A percentile compares a stretch with the other conserved stretches of the same genome.
phyloP scores from a whole-genome alignment of 2,329 filamentous ascomycete species.

The Hirsutella minnesotensis region DNA sequence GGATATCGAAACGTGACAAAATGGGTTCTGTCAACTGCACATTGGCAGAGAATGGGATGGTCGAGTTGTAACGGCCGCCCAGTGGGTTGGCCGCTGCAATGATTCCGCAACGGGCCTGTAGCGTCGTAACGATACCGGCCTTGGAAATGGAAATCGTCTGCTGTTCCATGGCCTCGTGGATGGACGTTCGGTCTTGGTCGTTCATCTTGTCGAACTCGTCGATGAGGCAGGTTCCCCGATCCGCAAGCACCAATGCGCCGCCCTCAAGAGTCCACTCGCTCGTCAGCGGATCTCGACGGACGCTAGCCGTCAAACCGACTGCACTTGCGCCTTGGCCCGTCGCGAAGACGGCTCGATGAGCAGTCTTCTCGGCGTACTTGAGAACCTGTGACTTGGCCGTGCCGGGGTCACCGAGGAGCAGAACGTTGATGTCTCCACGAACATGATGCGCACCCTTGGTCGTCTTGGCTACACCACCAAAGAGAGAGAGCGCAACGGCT shows the following conservation, averaged over 20 bases:
- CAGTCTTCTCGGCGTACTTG: slow-evolving; percentile 96
- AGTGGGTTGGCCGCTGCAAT: slow-evolving; percentile 95
- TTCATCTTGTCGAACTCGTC: slow-evolving; percentile 99
- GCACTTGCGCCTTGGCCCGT: slow-evolving; percentile 95
- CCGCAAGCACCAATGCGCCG: slow-evolving; percentile 86
- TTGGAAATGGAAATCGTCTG: slow-evolving; percentile 99
- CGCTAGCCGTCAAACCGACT: slow-evolving; percentile 93
- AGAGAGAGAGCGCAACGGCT: slow-evolving; percentile 83
- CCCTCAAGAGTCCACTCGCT: slow-evolving; percentile 97
- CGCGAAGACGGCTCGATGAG: slow-evolving; percentile 91
- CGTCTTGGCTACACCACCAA: slow-evolving; percentile 86
- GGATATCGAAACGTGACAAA: slow-evolving; percentile 91
- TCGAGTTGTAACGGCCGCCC: slow-evolving; percentile 91
- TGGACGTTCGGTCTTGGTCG: slow-evolving; percentile 93
- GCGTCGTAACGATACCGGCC: slow-evolving; percentile 91
- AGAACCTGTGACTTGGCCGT: slow-evolving; percentile 96
- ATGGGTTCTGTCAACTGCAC: slow-evolving; percentile 97
- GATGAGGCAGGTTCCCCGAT: slow-evolving; percentile 89
- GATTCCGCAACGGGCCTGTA: slow-evolving; percentile 91
- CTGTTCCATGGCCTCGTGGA: slow-evolving; percentile 99
- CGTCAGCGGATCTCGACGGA: slow-evolving; percentile 88
- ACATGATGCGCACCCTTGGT: slow-evolving; percentile 84
- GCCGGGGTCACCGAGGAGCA: slow-evolving; percentile 91
- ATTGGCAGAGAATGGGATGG: slow-evolving; percentile 89
- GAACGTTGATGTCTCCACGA: slow-evolving; percentile 93